A percentile compares a stretch with the other conserved stretches of the same genome.
Conservation (phyloP, 2,329 filamentous ascomycete species). For the Metarhizium guizhouense region DNA sequence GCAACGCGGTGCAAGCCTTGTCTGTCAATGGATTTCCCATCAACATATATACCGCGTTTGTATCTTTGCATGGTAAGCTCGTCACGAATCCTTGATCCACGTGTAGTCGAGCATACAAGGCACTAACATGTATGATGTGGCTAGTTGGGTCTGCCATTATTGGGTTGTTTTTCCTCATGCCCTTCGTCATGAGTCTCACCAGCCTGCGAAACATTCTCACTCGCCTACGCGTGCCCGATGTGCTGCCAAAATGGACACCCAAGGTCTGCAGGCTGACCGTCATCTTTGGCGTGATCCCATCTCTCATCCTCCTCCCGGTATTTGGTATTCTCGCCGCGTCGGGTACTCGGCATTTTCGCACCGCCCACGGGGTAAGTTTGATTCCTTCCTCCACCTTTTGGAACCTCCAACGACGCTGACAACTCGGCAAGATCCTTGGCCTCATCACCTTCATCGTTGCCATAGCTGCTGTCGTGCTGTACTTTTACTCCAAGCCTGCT, state of each 20-base stretch:
- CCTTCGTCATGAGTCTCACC: constrained; percentile 18
- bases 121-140: neutral
- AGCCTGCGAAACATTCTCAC: constrained; percentile 16
- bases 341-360: constrained; percentile 16
- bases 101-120: neutral
- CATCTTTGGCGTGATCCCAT: constrained; percentile 17
- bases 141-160: constrained; percentile 12
- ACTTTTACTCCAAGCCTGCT: constrained; percentile 14
- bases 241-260: constrained; percentile 13
- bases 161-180: constrained; percentile 16
- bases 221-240: constrained; percentile 12
- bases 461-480: constrained; percentile 14
- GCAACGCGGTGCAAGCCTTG: constrained; percentile 4
- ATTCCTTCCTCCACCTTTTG: neutral
- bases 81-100: neutral
- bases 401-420: neutral
- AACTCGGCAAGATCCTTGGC: constrained; percentile 16
- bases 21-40: constrained; percentile 5
- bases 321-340: constrained; percentile 18
- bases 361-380: constrained; percentile 19
- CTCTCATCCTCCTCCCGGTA: constrained; percentile 15
- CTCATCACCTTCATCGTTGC: constrained; percentile 17
- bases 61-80: constrained; percentile 5
- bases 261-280: constrained; percentile 17
- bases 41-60: neutral